Percentiles rank a stretch among this genome's conserved stretches.
Evolutionary conservation across 1,284 basidiomycete species (phyloP).

Genomic region (Leccinum fallax): DNA sequence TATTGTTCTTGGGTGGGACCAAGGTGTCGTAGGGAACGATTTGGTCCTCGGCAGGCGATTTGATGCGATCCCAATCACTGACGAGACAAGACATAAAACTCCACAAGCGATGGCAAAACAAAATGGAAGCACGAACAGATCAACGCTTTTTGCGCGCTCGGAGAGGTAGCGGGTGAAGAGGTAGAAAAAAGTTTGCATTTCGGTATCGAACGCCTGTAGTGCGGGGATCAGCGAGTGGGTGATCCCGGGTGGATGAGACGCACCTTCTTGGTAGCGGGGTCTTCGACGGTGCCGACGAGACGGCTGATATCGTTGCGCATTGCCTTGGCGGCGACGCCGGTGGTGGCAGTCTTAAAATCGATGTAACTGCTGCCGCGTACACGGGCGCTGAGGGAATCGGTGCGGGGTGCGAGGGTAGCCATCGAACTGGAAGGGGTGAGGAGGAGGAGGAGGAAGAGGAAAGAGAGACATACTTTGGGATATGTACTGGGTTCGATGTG

Average conservation of each 20-base stretch:
- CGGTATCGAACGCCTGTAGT: slow-evolving; percentile 87
- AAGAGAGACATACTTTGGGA: slow-evolving; percentile 43
- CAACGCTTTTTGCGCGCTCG: slow-evolving; percentile 92
- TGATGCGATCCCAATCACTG: slow-evolving; percentile 98
- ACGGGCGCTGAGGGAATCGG: slow-evolving; percentile 65
- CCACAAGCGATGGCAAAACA: background rate
- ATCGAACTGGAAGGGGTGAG: slow-evolving; percentile 41
- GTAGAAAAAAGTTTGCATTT: slow-evolving; percentile 99
- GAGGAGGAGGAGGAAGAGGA: slow-evolving; percentile 1
- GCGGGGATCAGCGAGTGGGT: slow-evolving; percentile 14
- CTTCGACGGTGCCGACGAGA: slow-evolving; percentile 84
- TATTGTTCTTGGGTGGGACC: slow-evolving; percentile 58
- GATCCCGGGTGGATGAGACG: slow-evolving; percentile 24
- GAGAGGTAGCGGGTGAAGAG: slow-evolving; percentile 98
- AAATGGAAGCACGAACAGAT: slow-evolving; percentile 71
- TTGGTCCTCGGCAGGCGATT: slow-evolving; percentile 91
- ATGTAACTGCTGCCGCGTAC: slow-evolving; percentile 70
- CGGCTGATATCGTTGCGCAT: slow-evolving; percentile 99
- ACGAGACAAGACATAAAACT: slow-evolving; percentile 16
- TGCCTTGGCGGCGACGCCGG: slow-evolving; percentile 94
- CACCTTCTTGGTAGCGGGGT: slow-evolving; percentile 84
- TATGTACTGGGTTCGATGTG: slow-evolving; percentile 63
- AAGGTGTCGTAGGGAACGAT: slow-evolving; percentile 89
- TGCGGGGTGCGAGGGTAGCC: slow-evolving; percentile 60
- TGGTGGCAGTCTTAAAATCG: slow-evolving; percentile 98